Conservation (phyloP, 805 yeast genomes). For the Candida insectalens region DNA sequence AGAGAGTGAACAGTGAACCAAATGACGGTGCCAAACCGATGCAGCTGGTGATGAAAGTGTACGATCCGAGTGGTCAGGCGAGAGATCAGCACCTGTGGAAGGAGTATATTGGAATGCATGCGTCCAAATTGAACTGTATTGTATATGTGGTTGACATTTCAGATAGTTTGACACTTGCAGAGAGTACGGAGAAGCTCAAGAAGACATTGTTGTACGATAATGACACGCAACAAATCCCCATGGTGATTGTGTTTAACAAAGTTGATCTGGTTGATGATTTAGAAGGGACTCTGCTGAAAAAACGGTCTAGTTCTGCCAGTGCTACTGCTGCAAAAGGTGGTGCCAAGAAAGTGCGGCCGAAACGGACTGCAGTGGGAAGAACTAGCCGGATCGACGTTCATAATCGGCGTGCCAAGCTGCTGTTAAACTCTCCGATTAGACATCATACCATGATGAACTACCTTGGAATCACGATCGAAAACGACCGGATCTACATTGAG, state of each 20-base stretch:
- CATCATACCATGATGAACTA: conserved; percentile 10
- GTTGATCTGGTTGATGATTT: conserved; percentile 15
- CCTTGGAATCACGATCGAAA: conserved; percentile 9
- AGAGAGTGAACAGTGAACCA: no score
- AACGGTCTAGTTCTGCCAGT: no score
- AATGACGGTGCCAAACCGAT: no score
- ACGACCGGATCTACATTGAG: conserved; percentile 1
- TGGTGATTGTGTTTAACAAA: conserved; percentile 23
- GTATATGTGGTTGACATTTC: conserved; percentile 21
- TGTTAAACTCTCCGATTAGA: conserved; percentile 3
- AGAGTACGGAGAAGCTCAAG: conserved; percentile 12
- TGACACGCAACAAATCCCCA: conserved; percentile 11
- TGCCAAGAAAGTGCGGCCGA: background rate
- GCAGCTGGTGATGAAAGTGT: conserved; percentile 8
- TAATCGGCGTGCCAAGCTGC: background rate
- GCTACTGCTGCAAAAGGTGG: conserved; percentile 1
- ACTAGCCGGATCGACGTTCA: background rate
- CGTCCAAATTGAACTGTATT: conserved; percentile 10
- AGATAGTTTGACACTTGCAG: conserved; percentile 17
- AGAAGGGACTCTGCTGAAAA: conserved; percentile 7
- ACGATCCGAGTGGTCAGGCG: conserved; percentile 24
- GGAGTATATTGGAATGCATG: conserved; percentile 3
- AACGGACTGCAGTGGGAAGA: background rate
- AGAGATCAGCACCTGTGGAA: conserved; percentile 18
- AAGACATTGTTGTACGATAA: conserved; percentile 15